Evolutionary conservation across 2,329 filamentous ascomycete species (phyloP), one percentile per base, ranked within the genome.

Genomic region (Aspergillus japonicus): DNA sequence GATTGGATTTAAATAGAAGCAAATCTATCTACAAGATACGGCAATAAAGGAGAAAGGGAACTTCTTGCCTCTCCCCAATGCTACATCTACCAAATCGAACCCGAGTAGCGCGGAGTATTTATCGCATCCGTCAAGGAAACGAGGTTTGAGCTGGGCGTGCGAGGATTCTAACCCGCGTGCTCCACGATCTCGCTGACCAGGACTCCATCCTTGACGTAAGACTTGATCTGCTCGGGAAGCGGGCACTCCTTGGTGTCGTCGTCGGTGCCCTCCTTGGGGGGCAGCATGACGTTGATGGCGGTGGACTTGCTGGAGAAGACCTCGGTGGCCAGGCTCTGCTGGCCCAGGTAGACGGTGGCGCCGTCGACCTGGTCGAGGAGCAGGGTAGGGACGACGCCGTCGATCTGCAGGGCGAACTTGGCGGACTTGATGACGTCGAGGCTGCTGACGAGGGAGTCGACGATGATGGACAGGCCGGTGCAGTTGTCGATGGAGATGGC

Each of bases 401-500:
- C 80, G 55, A 99, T 90, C 77, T 97, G 92, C n/a, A 98, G 82
- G 14, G 92, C 93, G 73, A 99, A 96, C 76, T 95, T 96, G 68
- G 90, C 86, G 51, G 90, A 94, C 80, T 98, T 98, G 82, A 99
- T 95, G 24, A 96, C 90, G 71, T 99, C 95, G 58, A 99, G 87
- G 33, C 90, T 92, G 52, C 91, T 96, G 51, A 98, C 91, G 11
- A 98, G 87, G 1, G 88, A 91, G 69, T 98, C 94, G 56, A 98
- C 85, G 54, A 98, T 87, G 56, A 99, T 85, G 29, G 91, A 96
- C 19, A 96, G 82, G 53, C 91, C 89, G 50, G 83, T 86, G 58
- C 89, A 94, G 80, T 97, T 97, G 79, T 98, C 95, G 67, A 98
- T 85, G 5, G 92, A 94, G 63, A 99, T 90, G n/a, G 95, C 92